These are phyloP conservation scores for Picochlorum sp. DNA, from an alignment of 139 green algal species.

Conservation along the genomic window DNA sequence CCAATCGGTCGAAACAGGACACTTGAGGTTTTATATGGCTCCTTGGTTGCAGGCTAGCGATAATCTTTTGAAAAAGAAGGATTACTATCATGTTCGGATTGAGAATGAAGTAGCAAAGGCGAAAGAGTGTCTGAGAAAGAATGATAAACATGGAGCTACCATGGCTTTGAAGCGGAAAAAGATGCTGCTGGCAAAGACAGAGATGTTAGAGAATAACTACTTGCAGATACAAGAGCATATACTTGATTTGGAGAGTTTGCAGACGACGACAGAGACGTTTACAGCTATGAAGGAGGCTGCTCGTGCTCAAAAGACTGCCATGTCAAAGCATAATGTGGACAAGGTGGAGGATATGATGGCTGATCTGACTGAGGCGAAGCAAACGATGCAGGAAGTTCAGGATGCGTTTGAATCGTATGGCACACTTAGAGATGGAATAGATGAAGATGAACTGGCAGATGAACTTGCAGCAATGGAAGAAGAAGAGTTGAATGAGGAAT, in stretches of 20 bases:
- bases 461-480: constrained; percentile 53
- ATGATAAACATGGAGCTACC: constrained; percentile 43
- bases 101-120: constrained; percentile 4
- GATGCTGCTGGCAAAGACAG: constrained; percentile 78
- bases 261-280: constrained; percentile 63
- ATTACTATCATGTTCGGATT: constrained; percentile 1
- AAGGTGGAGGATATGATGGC: constrained; percentile 90
- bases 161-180: constrained; percentile 93
- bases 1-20: too few relatives aligned
- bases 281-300: constrained; percentile 58
- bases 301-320: constrained; percentile 70
- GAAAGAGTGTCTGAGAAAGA: constrained; percentile 3
- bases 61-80: too few relatives aligned
- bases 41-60: too few relatives aligned
- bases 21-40: too few relatives aligned
- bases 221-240: constrained; percentile 87
- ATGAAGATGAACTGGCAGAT: constrained; percentile 63
- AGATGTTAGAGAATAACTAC: constrained; percentile 81
- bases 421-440: constrained; percentile 58
- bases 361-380: constrained; percentile 86
- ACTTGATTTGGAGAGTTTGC: constrained; percentile 83
- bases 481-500: constrained; percentile 3
- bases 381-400: constrained; percentile 87
- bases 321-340: constrained; percentile 82
- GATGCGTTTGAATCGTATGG: constrained; percentile 72